phyloP scores from a whole-genome alignment of 371 early-diverging fungal genomes.

The Dinochytrium kinnereticum region DNA sequence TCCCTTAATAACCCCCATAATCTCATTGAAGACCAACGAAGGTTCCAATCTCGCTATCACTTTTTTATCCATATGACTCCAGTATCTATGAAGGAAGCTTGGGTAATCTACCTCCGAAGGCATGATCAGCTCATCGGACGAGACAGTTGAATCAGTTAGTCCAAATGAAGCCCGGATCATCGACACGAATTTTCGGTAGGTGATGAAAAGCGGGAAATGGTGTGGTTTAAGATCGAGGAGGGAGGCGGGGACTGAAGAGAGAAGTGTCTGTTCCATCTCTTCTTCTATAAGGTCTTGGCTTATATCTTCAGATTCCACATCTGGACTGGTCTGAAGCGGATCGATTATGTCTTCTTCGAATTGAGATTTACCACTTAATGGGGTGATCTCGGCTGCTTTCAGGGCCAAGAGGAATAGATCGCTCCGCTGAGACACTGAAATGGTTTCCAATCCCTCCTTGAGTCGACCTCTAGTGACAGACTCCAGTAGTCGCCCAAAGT shows the following conservation, averaged over 20 bases:
- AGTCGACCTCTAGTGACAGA: background rate
- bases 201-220: slow-evolving; percentile 37
- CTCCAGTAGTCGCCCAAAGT: slow-evolving; percentile 14
- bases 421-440: background rate
- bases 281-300: too few species aligned
- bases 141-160: background rate
- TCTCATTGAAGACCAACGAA: slow-evolving; percentile 32
- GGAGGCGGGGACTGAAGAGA: slow-evolving; percentile 21
- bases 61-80: background rate
- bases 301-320: background rate
- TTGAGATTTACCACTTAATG: background rate
- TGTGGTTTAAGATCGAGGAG: slow-evolving; percentile 25
- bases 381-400: background rate
- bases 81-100: background rate
- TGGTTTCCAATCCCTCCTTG: background rate
- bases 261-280: too few species aligned
- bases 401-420: background rate
- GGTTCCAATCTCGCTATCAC: slow-evolving; percentile 14
- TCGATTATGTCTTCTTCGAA: too few species aligned
- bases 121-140: background rate
- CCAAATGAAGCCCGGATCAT: slow-evolving; percentile 24
- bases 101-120: background rate
- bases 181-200: slow-evolving; percentile 28
- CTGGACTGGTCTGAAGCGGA: too few species aligned
- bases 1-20: slow-evolving; percentile 41